Conservation (phyloP, 306 rosid species). For the Corylus heterophylla region DNA sequence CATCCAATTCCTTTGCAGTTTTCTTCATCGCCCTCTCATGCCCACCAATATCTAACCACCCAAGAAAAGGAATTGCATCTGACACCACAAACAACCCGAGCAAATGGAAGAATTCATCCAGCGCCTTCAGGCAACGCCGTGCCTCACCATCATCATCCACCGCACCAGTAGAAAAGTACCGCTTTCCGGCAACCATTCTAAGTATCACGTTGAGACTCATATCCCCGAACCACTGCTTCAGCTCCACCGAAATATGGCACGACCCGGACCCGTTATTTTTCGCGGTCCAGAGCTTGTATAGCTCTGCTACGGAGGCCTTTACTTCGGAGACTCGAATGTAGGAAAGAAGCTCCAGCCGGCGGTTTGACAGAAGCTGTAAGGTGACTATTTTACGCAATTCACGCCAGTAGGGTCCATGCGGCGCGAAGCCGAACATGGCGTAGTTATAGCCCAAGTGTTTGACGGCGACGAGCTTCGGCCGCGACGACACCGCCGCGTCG, state of each 20-base stretch:
- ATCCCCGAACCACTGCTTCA: slow-evolving; percentile 44
- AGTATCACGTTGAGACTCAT: slow-evolving; percentile 42
- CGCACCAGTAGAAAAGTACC: background rate
- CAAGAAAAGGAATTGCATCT: background rate
- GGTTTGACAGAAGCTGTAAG: slow-evolving; percentile 38
- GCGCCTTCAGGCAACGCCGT: slow-evolving; percentile 9
- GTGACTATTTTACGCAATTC: slow-evolving; percentile 43
- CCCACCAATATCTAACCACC: slow-evolving; percentile 29
- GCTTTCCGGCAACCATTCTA: slow-evolving; percentile 42
- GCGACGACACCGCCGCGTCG: slow-evolving; percentile 35
- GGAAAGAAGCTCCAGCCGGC: slow-evolving; percentile 31
- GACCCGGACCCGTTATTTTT: background rate
- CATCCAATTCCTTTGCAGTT: slow-evolving; percentile 9
- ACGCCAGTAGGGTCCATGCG: slow-evolving; percentile 46
- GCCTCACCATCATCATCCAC: background rate
- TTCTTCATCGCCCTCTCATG: slow-evolving; percentile 33
- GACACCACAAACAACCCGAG: slow-evolving; percentile 28
- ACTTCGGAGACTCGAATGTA: slow-evolving; percentile 37
- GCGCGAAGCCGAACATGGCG: slow-evolving; percentile 43
- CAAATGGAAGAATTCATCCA: slow-evolving; percentile 30
- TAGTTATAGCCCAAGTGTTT: slow-evolving; percentile 43
- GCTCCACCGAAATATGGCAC: slow-evolving; percentile 20
- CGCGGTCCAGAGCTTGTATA: slow-evolving; percentile 10
- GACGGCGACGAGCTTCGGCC: slow-evolving; percentile 36
- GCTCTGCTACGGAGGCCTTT: slow-evolving; percentile 9